These are phyloP conservation scores for Penstemon davidsonii DNA, from an alignment of 257 asterid species.

Conservation along the genomic window DNA sequence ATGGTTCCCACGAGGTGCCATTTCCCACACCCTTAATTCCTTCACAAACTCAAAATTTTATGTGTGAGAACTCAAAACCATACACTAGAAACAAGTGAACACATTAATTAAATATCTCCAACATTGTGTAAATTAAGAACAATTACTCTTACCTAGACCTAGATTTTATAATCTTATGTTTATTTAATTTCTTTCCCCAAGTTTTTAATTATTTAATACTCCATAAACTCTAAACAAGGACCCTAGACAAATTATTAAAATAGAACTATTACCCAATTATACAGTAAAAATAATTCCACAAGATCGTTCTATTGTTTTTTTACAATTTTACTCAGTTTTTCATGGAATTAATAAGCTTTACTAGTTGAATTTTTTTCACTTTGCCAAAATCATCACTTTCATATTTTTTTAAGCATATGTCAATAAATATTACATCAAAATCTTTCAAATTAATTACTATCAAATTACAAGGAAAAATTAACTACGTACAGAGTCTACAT, in stretches of 20 bases:
- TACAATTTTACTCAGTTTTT: not conserved
- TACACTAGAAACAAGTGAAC: conserved; percentile 35
- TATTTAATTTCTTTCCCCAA: conserved; percentile 41
- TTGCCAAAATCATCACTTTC: too few relatives aligned
- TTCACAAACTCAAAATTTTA: conserved; percentile 43
- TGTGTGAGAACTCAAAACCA: conserved; percentile 8
- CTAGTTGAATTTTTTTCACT: too few relatives aligned
- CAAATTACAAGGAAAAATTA: too few relatives aligned
- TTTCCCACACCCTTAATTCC: conserved; percentile 56
- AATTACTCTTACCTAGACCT: conserved; percentile 54
- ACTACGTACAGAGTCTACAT: too few relatives aligned
- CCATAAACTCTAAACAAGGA: conserved; percentile 17
- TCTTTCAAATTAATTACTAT: too few relatives aligned
- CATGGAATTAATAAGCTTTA: conserved; percentile 21
- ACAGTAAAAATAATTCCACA: not conserved
- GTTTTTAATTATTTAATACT: not conserved
- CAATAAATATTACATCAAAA: not conserved
- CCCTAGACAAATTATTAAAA: not conserved
- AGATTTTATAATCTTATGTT: conserved; percentile 38
- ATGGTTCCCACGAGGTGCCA: conserved; percentile 32
- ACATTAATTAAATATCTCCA: conserved; percentile 33
- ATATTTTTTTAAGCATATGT: not conserved
- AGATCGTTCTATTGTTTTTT: too few relatives aligned
- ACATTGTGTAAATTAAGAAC: conserved; percentile 33
- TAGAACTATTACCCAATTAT: not conserved